These are phyloP conservation scores for Colletotrichum tanaceti DNA, from an alignment of 2,329 filamentous ascomycete genomes.

Conservation along the genomic window DNA sequence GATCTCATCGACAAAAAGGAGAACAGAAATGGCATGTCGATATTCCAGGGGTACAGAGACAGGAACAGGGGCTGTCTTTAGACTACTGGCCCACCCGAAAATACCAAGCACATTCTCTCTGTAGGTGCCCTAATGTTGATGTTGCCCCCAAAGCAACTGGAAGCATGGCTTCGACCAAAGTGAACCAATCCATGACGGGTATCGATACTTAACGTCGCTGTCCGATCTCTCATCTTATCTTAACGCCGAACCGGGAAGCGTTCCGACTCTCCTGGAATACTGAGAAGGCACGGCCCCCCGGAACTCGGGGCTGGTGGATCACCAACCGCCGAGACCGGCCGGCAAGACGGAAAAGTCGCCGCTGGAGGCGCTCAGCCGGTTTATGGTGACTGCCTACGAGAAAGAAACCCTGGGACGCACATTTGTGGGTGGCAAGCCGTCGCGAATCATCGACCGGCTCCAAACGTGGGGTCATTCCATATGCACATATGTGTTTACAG, in stretches of 20 bases:
- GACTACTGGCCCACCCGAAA: too few relatives aligned
- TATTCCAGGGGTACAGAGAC: too few relatives aligned
- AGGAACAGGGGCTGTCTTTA: too few relatives aligned
- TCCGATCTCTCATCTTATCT: neutral
- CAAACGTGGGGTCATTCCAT: too few relatives aligned
- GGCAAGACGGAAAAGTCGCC: conserved; percentile 5
- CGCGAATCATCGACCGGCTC: too few relatives aligned
- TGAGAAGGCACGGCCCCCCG: conserved; percentile 15
- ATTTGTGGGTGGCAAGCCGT: too few relatives aligned
- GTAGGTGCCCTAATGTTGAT: too few relatives aligned
- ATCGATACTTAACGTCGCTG: neutral
- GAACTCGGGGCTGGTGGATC: conserved; percentile 5
- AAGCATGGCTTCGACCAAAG: neutral
- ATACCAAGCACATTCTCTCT: neutral
- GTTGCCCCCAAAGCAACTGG: neutral
- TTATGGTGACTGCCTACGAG: too few relatives aligned
- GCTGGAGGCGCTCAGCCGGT: neutral
- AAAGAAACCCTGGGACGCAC: too few relatives aligned
- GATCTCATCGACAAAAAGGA: too few relatives aligned
- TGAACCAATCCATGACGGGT: neutral
- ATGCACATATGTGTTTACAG: too few relatives aligned
- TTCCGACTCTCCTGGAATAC: neutral
- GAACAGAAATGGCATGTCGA: too few relatives aligned
- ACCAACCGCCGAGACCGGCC: conserved; percentile 12
- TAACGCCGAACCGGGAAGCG: conserved; percentile 6